phyloP scores from a whole-genome alignment of 305 asterid genomes.

The Petunia hybrid region DNA sequence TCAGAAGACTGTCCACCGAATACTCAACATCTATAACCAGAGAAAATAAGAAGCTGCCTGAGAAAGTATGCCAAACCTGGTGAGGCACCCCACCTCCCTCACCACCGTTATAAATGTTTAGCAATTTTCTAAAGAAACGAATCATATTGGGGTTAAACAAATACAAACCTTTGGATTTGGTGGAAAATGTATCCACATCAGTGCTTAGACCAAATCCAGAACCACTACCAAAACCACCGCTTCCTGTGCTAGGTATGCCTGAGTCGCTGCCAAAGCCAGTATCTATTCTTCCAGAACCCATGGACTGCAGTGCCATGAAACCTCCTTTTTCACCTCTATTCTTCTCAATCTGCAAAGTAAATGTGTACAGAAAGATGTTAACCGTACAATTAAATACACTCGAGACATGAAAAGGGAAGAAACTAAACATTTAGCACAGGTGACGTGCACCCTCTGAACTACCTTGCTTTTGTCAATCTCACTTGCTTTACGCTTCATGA shows the following conservation, averaged over 20 bases:
- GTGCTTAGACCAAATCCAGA: constrained; percentile 65
- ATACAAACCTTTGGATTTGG: constrained; percentile 70
- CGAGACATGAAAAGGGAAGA: constrained; percentile 19
- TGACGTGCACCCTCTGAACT: constrained; percentile 26
- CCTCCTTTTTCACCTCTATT: constrained; percentile 66
- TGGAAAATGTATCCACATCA: constrained; percentile 67
- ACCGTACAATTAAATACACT: constrained; percentile 2
- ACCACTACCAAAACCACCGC: constrained; percentile 65
- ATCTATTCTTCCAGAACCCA: constrained; percentile 63
- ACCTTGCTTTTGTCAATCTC: constrained; percentile 95
- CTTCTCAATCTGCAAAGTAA: constrained; percentile 63
- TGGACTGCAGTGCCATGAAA: constrained; percentile 56
- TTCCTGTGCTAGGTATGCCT: constrained; percentile 47
- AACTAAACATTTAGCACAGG: constrained; percentile 17
- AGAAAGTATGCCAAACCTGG: constrained; percentile 11
- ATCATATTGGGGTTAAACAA: constrained; percentile 17
- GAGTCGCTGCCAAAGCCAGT: constrained; percentile 63
- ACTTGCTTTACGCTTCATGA: constrained; percentile 86
- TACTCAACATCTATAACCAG: not conserved
- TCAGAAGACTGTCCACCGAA: not conserved
- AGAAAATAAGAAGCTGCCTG: not conserved
- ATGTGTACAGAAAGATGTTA: constrained; percentile 15
- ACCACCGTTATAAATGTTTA: not conserved
- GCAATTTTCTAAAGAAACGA: not conserved
- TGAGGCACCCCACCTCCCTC: not conserved